A percentile compares a stretch with the other conserved stretches of the same genome.
Evolutionary conservation across 1,284 basidiomycete species (phyloP).

Genomic region (Trichosporon sp.): DNA sequence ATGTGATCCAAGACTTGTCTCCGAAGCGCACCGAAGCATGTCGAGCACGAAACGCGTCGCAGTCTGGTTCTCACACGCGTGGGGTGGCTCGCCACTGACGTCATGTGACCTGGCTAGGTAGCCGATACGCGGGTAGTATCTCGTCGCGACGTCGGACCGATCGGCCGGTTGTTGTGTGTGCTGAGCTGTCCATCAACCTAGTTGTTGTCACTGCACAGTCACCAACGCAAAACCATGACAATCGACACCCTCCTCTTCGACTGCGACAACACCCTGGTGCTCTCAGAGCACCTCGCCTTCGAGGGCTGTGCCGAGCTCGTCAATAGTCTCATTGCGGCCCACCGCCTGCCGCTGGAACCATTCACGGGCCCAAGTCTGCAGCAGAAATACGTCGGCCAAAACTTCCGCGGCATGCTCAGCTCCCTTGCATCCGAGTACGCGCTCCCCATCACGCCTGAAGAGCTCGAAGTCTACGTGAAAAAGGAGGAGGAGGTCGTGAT

Average conservation of each 20-base stretch:
- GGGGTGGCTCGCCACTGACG: not conserved
- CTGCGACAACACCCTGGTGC: conserved; percentile 45
- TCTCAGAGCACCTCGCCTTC: conserved; percentile 40
- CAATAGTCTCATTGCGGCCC: conserved; percentile 30
- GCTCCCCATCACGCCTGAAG: conserved; percentile 28
- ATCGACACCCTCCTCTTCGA: conserved; percentile 38
- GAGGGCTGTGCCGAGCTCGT: conserved; percentile 36
- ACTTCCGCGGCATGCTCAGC: conserved; percentile 39
- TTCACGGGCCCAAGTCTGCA: conserved; percentile 34
- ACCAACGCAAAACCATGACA: not conserved
- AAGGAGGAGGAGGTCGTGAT: conserved; percentile 35
- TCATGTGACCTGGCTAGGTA: not conserved
- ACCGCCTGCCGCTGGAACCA: conserved; percentile 20
- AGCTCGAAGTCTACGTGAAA: conserved; percentile 33
- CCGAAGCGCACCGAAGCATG: not conserved
- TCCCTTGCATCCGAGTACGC: conserved; percentile 30
- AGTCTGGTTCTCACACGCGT: not conserved
- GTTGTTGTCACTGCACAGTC: not conserved
- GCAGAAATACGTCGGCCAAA: conserved; percentile 37
- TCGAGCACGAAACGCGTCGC: not conserved
- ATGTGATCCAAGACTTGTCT: conserved; percentile 11
- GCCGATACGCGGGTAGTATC: not conserved
- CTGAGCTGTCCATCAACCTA: not conserved
- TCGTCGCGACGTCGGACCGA: not conserved
- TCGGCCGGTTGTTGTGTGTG: not conserved